Conservation (phyloP, 345 rosid species). For the Hirschfeldia incana region DNA sequence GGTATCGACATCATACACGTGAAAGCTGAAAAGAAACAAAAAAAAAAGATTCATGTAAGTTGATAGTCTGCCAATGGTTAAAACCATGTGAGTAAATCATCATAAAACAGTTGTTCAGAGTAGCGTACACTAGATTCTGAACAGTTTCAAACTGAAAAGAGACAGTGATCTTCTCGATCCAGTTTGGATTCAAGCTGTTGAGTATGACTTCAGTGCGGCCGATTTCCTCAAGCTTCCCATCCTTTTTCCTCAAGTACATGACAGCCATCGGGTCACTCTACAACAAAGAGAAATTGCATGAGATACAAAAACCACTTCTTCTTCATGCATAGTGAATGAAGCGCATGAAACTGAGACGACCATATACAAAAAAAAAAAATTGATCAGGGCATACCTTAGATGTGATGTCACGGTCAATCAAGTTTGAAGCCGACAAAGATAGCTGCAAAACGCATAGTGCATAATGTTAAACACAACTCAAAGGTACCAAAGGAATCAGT, state of each 20-base stretch:
- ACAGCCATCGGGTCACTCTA: conserved; percentile 91
- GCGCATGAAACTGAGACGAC: not conserved
- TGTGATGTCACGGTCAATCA: conserved; percentile 66
- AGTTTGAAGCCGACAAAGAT: conserved; percentile 66
- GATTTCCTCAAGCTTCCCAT: conserved; percentile 75
- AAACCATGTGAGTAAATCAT: not conserved
- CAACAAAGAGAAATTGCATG: conserved; percentile 23
- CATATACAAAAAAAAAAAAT: not conserved
- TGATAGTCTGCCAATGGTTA: not conserved
- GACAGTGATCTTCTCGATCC: conserved; percentile 70
- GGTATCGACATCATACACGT: conserved; percentile 71
- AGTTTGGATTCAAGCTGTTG: conserved; percentile 68
- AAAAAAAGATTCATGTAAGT: conserved; percentile 13
- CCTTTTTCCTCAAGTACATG: conserved; percentile 54
- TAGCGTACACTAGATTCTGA: conserved; percentile 68
- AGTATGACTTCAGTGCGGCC: conserved; percentile 85
- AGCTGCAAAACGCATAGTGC: conserved; percentile 50
- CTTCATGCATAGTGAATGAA: not conserved
- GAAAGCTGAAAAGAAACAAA: conserved; percentile 54
- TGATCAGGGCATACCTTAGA: conserved; percentile 60
- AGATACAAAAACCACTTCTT: conserved; percentile 11
- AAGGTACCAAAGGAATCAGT: not conserved
- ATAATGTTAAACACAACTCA: conserved; percentile 8
- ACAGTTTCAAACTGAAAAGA: conserved; percentile 79
- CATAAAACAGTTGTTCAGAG: not conserved